phyloP scores from a whole-genome alignment of 176 grass and related monocot genomes.

The Ananas comosus region DNA sequence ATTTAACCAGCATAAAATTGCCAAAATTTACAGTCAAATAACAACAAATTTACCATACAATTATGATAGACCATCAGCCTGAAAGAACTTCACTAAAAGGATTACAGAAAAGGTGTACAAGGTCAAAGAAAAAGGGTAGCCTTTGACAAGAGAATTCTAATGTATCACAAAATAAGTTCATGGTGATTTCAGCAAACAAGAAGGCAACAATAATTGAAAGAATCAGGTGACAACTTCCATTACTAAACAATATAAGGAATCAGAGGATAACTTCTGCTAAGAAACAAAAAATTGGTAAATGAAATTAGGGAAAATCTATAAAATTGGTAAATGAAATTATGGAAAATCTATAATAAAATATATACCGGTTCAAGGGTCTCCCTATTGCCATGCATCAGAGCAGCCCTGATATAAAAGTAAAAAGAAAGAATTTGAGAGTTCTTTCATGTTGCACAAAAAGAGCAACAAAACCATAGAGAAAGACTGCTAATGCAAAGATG shows the following conservation, averaged over 20 bases:
- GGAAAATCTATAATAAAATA: constrained; percentile 12
- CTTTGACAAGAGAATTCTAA: background rate
- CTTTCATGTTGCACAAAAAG: constrained; percentile 1
- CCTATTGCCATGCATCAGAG: constrained; percentile 86
- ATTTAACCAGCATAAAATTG: too few relatives aligned
- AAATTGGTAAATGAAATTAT: background rate
- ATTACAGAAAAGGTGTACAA: background rate
- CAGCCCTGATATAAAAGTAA: constrained; percentile 46
- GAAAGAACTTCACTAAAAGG: background rate
- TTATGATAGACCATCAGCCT: background rate
- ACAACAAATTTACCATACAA: too few relatives aligned
- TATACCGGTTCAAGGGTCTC: constrained; percentile 81
- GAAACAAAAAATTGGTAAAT: background rate
- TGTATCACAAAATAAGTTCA: background rate
- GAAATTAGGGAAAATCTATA: background rate
- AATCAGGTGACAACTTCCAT: background rate
- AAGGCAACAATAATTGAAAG: background rate
- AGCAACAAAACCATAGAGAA: constrained; percentile 2
- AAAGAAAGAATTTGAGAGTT: constrained; percentile 18
- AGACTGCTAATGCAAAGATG: constrained; percentile 4
- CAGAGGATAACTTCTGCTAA: background rate
- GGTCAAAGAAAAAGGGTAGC: background rate
- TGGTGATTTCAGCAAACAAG: background rate
- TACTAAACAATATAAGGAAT: background rate
- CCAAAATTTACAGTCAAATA: too few relatives aligned